Evolutionary conservation across 108 stramenopile genomes (phyloP).

Genomic region (Licmophora abbreviata): DNA sequence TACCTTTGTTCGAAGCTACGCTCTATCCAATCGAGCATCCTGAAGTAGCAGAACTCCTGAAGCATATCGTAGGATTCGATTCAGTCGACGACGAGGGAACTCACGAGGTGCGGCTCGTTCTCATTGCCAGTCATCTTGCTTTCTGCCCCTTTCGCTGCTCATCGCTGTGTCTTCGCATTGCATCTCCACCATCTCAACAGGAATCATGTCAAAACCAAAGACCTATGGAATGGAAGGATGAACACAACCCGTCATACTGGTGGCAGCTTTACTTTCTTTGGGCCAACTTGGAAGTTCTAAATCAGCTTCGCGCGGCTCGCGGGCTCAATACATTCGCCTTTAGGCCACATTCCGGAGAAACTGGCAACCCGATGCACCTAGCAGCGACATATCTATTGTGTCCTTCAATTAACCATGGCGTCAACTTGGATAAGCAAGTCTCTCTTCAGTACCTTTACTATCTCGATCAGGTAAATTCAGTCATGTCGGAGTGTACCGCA

Average conservation of each 20-base stretch:
- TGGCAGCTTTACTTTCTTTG: slow-evolving; percentile 92
- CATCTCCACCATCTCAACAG: slow-evolving; percentile 14
- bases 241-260: slow-evolving; percentile 82
- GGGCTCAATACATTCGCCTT: slow-evolving; percentile 89
- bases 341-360: slow-evolving; percentile 95
- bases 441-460: slow-evolving; percentile 97
- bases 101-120: slow-evolving; percentile 38
- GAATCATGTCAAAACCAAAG: slow-evolving; percentile 43
- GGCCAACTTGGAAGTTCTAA: slow-evolving; percentile 91
- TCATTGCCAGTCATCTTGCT: background rate
- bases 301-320: slow-evolving; percentile 71
- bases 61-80: slow-evolving; percentile 96
- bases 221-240: slow-evolving; percentile 77
- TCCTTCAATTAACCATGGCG: slow-evolving; percentile 96
- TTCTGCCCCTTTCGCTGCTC: background rate
- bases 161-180: too few species aligned
- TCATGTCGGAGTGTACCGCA: background rate
- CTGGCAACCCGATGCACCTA: slow-evolving; percentile 96
- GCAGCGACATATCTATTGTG: slow-evolving; percentile 94
- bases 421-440: slow-evolving; percentile 91
- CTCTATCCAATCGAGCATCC: slow-evolving; percentile 88
- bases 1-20: slow-evolving; percentile 95
- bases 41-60: slow-evolving; percentile 89
- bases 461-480: slow-evolving; percentile 70
- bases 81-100: slow-evolving; percentile 98